Percentiles rank a stretch among this genome's conserved stretches.
These are phyloP conservation scores for Fistulinella prunicolor DNA, from an alignment of 768 basidiomycete genomes.

Conservation along the genomic window DNA sequence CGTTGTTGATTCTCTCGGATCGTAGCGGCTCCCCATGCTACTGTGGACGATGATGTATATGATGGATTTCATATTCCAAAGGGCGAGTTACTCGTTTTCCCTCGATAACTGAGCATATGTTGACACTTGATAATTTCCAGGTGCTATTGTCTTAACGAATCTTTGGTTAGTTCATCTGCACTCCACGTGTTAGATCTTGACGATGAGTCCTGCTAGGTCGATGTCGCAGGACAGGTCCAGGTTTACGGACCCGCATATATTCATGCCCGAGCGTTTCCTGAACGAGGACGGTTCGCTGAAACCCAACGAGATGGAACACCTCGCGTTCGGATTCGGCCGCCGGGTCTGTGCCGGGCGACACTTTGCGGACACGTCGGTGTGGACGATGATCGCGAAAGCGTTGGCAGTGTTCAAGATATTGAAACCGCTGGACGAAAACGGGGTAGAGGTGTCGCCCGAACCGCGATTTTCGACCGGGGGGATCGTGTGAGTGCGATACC, in stretches of 20 bases:
- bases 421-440: neutral
- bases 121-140: neutral
- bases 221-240: neutral
- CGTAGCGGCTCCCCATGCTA: constrained; percentile 10
- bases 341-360: constrained; percentile 13
- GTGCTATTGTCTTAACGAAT: constrained; percentile 24
- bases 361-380: constrained; percentile 4
- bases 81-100: constrained; percentile 7
- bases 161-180: constrained; percentile 19
- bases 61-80: constrained; percentile 38
- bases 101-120: neutral
- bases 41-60: constrained; percentile 15
- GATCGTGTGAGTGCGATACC: neutral
- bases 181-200: neutral
- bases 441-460: neutral
- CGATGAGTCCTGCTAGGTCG: neutral
- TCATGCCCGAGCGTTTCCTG: neutral
- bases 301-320: neutral
- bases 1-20: neutral
- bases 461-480: neutral
- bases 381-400: constrained; percentile 1
- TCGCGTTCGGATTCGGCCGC: constrained; percentile 16
- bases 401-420: neutral
- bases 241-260: neutral
- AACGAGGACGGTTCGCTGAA: neutral